A percentile compares a stretch with the other conserved stretches of the same genome.
phyloP scores from a whole-genome alignment of 192 early-diverging fungal genomes.

The Ambispora gerdemannii region DNA sequence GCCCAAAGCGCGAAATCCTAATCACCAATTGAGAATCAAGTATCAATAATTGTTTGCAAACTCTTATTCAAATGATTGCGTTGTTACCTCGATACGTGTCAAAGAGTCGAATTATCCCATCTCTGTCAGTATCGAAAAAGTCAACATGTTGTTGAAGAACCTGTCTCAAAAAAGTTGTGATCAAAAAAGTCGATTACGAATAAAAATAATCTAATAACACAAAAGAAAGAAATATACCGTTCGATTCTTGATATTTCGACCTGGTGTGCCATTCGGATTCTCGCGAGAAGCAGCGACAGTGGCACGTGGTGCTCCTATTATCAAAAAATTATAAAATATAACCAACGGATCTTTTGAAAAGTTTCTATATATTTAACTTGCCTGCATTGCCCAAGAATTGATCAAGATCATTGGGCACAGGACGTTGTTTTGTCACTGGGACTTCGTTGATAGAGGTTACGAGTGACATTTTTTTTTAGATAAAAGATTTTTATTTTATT shows the following conservation, averaged over 20 bases:
- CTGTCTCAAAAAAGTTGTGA: neutral
- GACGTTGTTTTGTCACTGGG: neutral
- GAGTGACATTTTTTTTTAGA: neutral
- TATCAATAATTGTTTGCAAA: too few species aligned
- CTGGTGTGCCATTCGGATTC: neutral
- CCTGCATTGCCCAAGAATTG: neutral
- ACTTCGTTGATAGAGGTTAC: neutral
- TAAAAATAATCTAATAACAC: neutral
- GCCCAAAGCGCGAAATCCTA: slow-evolving; percentile 43
- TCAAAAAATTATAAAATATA: neutral
- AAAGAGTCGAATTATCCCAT: slow-evolving; percentile 44
- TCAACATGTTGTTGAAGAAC: slow-evolving; percentile 54
- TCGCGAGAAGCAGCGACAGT: slow-evolving; percentile 19
- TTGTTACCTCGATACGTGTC: slow-evolving; percentile 36
- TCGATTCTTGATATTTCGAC: neutral
- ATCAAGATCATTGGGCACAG: neutral
- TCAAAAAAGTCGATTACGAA: neutral
- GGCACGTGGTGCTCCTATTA: slow-evolving; percentile 10
- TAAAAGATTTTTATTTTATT: too few species aligned
- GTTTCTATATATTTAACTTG: neutral
- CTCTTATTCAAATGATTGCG: neutral
- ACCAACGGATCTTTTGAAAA: too few species aligned
- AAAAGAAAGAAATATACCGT: neutral
- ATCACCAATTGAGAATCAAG: too few species aligned
- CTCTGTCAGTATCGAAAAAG: slow-evolving; percentile 46